Base-by-base conservation (phyloP, 805 yeast species). In the Candida yuanshanica region DNA sequence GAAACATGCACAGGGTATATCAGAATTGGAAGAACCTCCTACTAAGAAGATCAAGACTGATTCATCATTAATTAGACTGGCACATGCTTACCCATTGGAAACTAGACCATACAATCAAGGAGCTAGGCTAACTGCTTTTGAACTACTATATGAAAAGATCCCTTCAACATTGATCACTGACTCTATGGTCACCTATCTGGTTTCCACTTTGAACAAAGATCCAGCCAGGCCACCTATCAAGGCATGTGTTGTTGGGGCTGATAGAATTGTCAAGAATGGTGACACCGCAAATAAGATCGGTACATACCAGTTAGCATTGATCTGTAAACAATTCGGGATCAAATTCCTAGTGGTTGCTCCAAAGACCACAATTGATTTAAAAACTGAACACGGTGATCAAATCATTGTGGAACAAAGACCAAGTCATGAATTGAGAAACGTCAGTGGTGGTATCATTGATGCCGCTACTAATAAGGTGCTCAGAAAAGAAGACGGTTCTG, bases 21-120 rank as follows among this genome's bases (percentile, higher is more conserved):
- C 31, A 12, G 32, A 25, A 14, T 29, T 59, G 2, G 51, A 51
- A 9, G 62, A 59, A 23, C 50, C 50, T 21, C 45, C 50, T 18
- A 25, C 46, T 3, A 61, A 62, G 41, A 62, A 55, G 37, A 37
- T 43, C n/a, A 60, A 59, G 37, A 26, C 46, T 3, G 29, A 61
- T 1, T 51, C 65, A 0, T 14, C 31, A 27, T n/a, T 27, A 18
- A 75, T 79, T 34, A 71, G 69, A 56, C 64, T 91, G 48, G 70
- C 75, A 9, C 88, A 79, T 37, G 93, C 82, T 1, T 93, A 80
- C 52, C 91, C 96, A 6, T 72, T 91, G 54, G 99, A 91, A 59
- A 91, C 99, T 0, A 75, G 99, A 52, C 99, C 99, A 1, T 93
- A 91, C 59, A 89, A 91, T 60, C 98, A 91, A 66, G 99, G 99